phyloP scores from a whole-genome alignment of 352 stramenopile species.

The Pythium plurisporium region DNA sequence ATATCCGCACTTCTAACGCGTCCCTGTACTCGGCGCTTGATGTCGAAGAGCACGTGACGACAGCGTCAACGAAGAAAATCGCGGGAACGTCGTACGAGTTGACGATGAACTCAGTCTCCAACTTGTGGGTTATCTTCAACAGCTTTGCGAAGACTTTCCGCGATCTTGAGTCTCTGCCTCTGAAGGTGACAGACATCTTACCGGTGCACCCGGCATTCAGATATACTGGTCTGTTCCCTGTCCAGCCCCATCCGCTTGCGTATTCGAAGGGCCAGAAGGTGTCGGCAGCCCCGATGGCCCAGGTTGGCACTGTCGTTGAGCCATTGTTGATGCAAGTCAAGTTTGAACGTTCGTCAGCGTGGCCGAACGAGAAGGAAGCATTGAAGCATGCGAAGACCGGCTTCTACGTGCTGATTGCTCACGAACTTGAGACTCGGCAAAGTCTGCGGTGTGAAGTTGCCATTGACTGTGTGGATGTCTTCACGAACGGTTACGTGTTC shows the following conservation, averaged over 20 bases:
- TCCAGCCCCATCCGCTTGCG: constrained; percentile 81
- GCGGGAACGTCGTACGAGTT: constrained; percentile 58
- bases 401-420: constrained; percentile 86
- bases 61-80: constrained; percentile 31
- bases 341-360: constrained; percentile 84
- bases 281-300: constrained; percentile 38
- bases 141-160: constrained; percentile 72
- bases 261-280: constrained; percentile 73
- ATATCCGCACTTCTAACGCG: constrained; percentile 76
- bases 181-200: constrained; percentile 81
- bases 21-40: constrained; percentile 66
- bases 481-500: constrained; percentile 81
- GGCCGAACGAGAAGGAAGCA: constrained; percentile 78
- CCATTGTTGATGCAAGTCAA: constrained; percentile 67
- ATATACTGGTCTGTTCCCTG: constrained; percentile 81
- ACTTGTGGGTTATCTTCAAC: constrained; percentile 81
- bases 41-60: constrained; percentile 40
- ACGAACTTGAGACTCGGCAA: constrained; percentile 65
- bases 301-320: constrained; percentile 75
- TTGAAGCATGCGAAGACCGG: constrained; percentile 81
- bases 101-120: constrained; percentile 71
- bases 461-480: constrained; percentile 72
- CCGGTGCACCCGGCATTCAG: constrained; percentile 79
- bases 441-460: constrained; percentile 71
- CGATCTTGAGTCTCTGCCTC: constrained; percentile 71